Conservation (phyloP, 148 eudicot species). For the Linanthus parryae region DNA sequence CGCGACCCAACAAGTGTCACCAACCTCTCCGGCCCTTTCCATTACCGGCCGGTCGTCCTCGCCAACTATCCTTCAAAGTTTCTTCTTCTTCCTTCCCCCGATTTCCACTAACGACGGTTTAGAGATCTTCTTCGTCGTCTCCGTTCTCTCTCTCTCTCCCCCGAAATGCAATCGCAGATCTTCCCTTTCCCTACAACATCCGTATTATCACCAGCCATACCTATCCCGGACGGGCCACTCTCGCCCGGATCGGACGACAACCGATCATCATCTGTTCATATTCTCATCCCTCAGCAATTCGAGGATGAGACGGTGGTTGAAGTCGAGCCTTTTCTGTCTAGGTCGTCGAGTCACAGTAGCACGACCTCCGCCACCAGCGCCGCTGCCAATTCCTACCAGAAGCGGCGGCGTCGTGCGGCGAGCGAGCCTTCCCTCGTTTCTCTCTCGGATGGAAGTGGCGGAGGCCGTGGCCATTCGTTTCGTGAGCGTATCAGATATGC, state of each 20-base stretch:
- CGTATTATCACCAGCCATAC: not conserved
- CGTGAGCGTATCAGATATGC: conserved; percentile 1
- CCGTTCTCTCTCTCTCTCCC: not conserved
- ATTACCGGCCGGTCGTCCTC: not conserved
- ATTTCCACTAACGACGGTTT: not conserved
- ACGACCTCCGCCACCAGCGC: not conserved
- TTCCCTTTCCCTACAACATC: conserved; percentile 3
- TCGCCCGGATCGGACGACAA: conserved; percentile 7
- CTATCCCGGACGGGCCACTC: not conserved
- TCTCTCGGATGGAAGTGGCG: not conserved
- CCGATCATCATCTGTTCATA: not conserved
- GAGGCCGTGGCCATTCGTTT: not conserved
- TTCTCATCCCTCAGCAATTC: not conserved
- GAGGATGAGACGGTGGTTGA: not conserved
- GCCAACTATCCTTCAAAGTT: not conserved
- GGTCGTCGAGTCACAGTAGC: conserved; percentile 2
- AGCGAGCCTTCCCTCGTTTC: not conserved
- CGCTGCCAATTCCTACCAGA: not conserved
- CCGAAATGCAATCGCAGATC: not conserved
- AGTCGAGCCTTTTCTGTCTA: not conserved
- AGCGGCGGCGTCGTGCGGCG: conserved; percentile 8
- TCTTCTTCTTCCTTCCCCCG: not conserved
- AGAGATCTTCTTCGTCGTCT: not conserved
- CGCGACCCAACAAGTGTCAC: conserved; percentile 1
- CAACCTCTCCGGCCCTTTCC: not conserved